These are phyloP conservation scores for Leptosphaerulina australis DNA, from an alignment of 2,329 filamentous ascomycete species.

Conservation along the genomic window DNA sequence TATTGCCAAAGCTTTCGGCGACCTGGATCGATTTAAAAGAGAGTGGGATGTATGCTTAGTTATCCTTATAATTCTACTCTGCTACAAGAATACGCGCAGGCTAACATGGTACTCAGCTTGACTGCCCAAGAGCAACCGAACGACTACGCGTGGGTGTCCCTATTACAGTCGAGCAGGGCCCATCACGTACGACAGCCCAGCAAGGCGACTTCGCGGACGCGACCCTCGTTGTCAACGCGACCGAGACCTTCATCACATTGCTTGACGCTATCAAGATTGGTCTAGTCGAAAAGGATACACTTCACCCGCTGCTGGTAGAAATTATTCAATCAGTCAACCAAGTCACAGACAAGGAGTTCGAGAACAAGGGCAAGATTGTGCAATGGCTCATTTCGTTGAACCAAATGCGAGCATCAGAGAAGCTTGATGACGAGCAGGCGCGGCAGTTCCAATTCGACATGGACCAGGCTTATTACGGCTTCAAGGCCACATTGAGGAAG, in stretches of 20 bases:
- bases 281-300: conserved; percentile 89
- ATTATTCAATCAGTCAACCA: conserved; percentile 98
- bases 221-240: conserved; percentile 81
- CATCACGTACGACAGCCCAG: conserved; percentile 53
- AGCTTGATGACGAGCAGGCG: conserved; percentile 83
- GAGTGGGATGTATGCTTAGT: conserved; percentile 81
- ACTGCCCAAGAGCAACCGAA: conserved; percentile 92
- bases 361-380: conserved; percentile 94
- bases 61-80: not conserved
- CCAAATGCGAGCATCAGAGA: conserved; percentile 95
- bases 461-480: conserved; percentile 90
- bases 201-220: conserved; percentile 57
- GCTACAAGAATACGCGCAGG: conserved; percentile 2
- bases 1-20: conserved; percentile 85
- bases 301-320: conserved; percentile 93
- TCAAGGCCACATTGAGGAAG: conserved; percentile 74
- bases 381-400: conserved; percentile 98
- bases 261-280: conserved; percentile 93
- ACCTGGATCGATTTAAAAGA: conserved; percentile 87
- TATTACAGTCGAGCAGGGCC: conserved; percentile 71
- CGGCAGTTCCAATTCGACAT: conserved; percentile 92
- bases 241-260: conserved; percentile 98
- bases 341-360: conserved; percentile 93
- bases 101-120: conserved; percentile 65
- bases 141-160: conserved; percentile 91